Evolutionary conservation across 2,329 filamentous ascomycete species (phyloP), one percentile per base, ranked within the genome.

Genomic region (Apiospora koreana): DNA sequence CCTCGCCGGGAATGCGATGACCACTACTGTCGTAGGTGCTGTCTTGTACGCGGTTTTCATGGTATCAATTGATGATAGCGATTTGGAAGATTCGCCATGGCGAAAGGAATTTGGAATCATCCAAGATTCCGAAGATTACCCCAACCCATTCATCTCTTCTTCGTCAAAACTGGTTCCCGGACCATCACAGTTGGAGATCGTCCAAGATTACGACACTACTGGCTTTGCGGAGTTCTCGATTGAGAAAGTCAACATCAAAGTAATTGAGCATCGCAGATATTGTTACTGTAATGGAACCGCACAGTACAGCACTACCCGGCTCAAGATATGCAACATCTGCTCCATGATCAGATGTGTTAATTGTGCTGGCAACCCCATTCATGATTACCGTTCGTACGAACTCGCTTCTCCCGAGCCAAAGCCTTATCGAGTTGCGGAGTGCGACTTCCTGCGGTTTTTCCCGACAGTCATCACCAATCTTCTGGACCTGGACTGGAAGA

Each of bases 1-100:
- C 73, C 81, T 95, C 2, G 92, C 92, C 1, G 93, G 93, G 0
- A 95, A 96, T 77, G 93, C 93, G 0, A 95, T 95, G 93, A 90
- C 88, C 0, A 89, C 89, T 0, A 92, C 93, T 0, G 91, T 94
- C 0, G 88, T 94, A 12, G 91, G 90, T 2, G 84, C 87, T 1
- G 87, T 88, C 0, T 85, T 93, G 1, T 75, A 93, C 1, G 83
- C 88, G 1, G 86, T 88, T 0, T 78, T 95, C 1, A 85, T 89
- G 65, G 21, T 10, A 12, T 38, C 54, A 38, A 18, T 62, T 38
- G 31, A n/a, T 46, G 43, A 45, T n/a, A 4, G 21, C 6, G 28
- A 62, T n/a, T 12, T 38, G 31, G 18, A n/a, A 21, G 21, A 6
- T 12, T 62, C 54, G 9, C 31, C 54, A n/a, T 62, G 54, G 43